Evolutionary conservation across 116 monocot genomes (phyloP), one percentile per base, ranked within the genome.

Genomic region (Posidonia oceanica): DNA sequence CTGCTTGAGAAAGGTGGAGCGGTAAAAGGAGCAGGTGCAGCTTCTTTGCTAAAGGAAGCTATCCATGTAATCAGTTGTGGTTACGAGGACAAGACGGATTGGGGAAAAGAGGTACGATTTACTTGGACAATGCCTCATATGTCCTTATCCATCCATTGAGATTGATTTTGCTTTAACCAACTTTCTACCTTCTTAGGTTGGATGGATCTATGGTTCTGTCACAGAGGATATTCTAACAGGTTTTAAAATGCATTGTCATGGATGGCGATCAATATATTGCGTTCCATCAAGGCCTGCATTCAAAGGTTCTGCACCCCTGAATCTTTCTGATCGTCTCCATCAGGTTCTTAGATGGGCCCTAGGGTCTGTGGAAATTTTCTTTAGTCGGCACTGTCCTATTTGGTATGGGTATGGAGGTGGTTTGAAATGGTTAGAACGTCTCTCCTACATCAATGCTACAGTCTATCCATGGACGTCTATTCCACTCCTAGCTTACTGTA

Each of bases 131-230:
- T 51, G 5, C 22, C 3, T 14, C 54, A 29, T 18, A 29, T 18
- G 5, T 7, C 6, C 5, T 52, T 3, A 5, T 21, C 22, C 23
- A 48, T 22, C 22, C 12, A 14, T 68, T n/a, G 13, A 21, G 52
- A 40, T 37, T 1, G 22, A 15, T 57, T 54, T 37, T 40, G 23
- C 14, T 75, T 61, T 65, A 12, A n/a, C 51, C n/a, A 40, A 13
- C 40, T 10, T 39, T 29, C 16, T 38, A 42, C 66, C 21, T 52
- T 5, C 54, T n/a, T 75, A 92, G 92, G 81, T 88, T 71, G 93
- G 93, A 22, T 93, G 93, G 93, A 93, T 93, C 66, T 92, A 92
- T 71, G 92, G 92, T 39, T 92, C 88, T 20, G 92, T 92, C n/a
- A 92, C 92, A 39, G 92, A 92, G 78, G 92, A 92, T 84, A 92